phyloP scores from a whole-genome alignment of 768 basidiomycete species.

The Melanogaster broomeanus region DNA sequence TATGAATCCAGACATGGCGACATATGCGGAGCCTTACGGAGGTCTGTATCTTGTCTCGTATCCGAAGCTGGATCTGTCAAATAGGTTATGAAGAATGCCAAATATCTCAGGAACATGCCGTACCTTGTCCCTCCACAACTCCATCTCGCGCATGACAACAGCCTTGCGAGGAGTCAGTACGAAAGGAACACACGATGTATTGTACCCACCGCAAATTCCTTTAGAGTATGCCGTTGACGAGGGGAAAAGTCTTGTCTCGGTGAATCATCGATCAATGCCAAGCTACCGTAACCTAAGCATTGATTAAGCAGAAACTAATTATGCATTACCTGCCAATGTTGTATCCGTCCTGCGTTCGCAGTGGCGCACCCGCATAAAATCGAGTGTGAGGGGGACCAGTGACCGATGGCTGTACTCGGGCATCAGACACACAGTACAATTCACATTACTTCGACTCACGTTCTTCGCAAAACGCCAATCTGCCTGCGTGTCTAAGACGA shows the following conservation, averaged over 20 bases:
- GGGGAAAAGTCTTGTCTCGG: slow-evolving; percentile 86
- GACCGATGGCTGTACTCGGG: slow-evolving; percentile 63
- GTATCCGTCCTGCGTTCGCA: slow-evolving; percentile 86
- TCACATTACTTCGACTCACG: slow-evolving; percentile 43
- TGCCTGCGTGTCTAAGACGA: slow-evolving; percentile 71
- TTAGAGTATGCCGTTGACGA: slow-evolving; percentile 86
- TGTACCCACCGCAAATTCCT: slow-evolving; percentile 79
- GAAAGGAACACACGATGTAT: background rate
- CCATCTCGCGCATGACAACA: slow-evolving; percentile 93
- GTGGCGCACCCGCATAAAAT: slow-evolving; percentile 91
- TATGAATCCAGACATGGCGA: background rate
- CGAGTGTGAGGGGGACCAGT: slow-evolving; percentile 65
- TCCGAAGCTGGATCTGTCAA: slow-evolving; percentile 78
- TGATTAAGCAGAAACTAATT: background rate
- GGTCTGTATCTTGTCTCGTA: slow-evolving; percentile 88
- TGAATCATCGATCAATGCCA: slow-evolving; percentile 83
- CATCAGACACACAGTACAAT: background rate
- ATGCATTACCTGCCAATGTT: slow-evolving; percentile 78
- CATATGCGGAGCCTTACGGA: slow-evolving; percentile 52
- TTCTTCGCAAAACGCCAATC: slow-evolving; percentile 92
- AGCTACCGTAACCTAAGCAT: slow-evolving; percentile 37
- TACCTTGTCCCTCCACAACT: slow-evolving; percentile 93
- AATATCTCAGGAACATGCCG: background rate
- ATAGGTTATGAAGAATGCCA: background rate
- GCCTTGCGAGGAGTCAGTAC: slow-evolving; percentile 41